Evolutionary conservation across 1,139 yeast genomes (phyloP).

Genomic region (Yamadazyma atlantica): DNA sequence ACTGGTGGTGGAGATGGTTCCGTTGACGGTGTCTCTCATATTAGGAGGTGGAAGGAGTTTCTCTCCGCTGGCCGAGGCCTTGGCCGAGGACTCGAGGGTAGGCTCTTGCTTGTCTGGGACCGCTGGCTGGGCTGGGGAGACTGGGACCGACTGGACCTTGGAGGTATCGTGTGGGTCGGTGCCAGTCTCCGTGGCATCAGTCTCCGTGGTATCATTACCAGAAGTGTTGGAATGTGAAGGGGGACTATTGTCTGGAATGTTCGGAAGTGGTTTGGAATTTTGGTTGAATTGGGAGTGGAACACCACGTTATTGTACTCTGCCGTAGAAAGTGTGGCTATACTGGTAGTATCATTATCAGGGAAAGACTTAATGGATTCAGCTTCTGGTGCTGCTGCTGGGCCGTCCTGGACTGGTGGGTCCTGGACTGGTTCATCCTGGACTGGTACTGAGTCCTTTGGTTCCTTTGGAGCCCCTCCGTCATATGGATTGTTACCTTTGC

Average conservation of each 20-base stretch:
- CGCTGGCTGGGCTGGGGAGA: no score
- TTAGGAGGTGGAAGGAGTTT: conserved; percentile 16
- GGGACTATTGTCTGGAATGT: conserved; percentile 15
- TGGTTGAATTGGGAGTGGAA: conserved; percentile 50
- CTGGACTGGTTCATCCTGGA: background rate
- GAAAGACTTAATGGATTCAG: background rate
- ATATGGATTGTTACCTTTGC: no score
- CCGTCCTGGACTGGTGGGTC: background rate
- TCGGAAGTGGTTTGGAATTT: conserved; percentile 25
- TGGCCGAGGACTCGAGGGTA: background rate
- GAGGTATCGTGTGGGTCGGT: background rate
- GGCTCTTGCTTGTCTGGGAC: no score
- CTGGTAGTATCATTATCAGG: conserved; percentile 36
- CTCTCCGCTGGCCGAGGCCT: conserved; percentile 3
- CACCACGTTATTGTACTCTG: conserved; percentile 55
- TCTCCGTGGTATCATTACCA: background rate
- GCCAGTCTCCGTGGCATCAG: background rate
- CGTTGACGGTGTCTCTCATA: conserved; percentile 11
- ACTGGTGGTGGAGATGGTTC: conserved; percentile 2
- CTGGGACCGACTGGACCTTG: no score
- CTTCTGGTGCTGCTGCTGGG: no score
- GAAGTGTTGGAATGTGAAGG: background rate
- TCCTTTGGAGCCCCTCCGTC: conserved; percentile 2
- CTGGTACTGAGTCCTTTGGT: background rate
- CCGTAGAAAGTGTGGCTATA: conserved; percentile 47